Evolutionary conservation across 2,329 filamentous ascomycete genomes (phyloP), one percentile per base, ranked within the genome.

Genomic region (Beauveria scarabaeidicola): DNA sequence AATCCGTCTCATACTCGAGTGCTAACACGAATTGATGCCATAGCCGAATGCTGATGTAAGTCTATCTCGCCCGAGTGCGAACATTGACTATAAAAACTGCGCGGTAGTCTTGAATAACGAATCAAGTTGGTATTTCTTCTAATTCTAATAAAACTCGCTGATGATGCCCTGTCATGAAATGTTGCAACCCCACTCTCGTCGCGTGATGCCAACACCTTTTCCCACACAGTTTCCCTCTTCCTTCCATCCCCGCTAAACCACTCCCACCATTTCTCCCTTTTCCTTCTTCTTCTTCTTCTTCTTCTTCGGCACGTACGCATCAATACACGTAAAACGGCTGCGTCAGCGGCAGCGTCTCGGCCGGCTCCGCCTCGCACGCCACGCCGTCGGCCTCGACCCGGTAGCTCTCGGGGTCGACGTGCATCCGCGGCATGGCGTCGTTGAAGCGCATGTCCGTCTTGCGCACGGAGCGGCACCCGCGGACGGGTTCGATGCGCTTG

Each of bases 371-470:
- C 46, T 77, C 81, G 69, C 89, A 92, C 40, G 86, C 76, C 72
- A 82, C 74, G 0, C 90, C 91, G 73, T 96, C 91, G 1, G 92
- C 92, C 75, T 93, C 86, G 27, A 97, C 92, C 17, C 79, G 82
- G 76, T 97, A 97, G 68, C 83, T 86, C 80, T 97, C 93, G 5
- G 93, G 89, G 72, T 97, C 92, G 62, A 97, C 92, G 67, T 79
- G 85, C 90, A 97, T 97, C 75, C 81, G 84, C 15, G 93, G 93
- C 83, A 85, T 91, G 58, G 75, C 74, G 68, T 91, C 85, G 72
- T 97, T 97, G 73, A 85, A 92, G 69, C 90, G 91, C 91, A 97
- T 96, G 73, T 97, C 89, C 66, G 75, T 79, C 80, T 97, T 97
- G 47, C 86, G 79, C 48, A 96, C 81, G 36, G 73, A 81, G 61